Conservation (phyloP, 768 basidiomycete genomes). For the Suillus occidentalis region DNA sequence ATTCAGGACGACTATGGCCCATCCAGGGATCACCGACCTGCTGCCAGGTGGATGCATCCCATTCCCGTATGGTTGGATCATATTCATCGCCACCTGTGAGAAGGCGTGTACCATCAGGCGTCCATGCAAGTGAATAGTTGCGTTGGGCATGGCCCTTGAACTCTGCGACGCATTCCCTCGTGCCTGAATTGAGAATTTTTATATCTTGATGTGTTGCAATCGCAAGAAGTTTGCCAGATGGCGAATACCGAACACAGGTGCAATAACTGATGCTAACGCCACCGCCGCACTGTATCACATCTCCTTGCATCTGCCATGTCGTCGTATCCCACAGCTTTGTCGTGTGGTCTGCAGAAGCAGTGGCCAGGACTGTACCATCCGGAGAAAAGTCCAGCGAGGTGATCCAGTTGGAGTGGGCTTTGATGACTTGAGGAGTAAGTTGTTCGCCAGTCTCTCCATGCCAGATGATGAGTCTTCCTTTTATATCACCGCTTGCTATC, state of each 20-base stretch:
- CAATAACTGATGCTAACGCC: too few relatives aligned
- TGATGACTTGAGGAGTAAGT: neutral
- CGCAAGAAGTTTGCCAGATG: neutral
- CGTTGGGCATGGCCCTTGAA: neutral
- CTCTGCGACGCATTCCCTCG: neutral
- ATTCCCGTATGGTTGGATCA: neutral
- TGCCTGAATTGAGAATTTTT: neutral
- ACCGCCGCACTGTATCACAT: neutral
- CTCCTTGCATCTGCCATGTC: neutral
- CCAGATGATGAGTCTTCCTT: neutral
- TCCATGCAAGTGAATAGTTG: neutral
- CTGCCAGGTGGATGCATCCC: neutral
- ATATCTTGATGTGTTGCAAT: neutral
- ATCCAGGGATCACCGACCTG: neutral
- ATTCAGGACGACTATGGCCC: neutral
- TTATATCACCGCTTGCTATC: neutral
- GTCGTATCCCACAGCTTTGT: neutral
- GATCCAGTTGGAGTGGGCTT: neutral
- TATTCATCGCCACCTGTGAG: neutral
- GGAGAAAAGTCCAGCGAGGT: neutral
- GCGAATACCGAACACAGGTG: neutral
- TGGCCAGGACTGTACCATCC: neutral
- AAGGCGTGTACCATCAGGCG: neutral
- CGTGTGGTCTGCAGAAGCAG: neutral
- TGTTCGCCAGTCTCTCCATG: neutral